phyloP scores from a whole-genome alignment of 1,284 basidiomycete genomes.

The Tylopilus sp. region DNA sequence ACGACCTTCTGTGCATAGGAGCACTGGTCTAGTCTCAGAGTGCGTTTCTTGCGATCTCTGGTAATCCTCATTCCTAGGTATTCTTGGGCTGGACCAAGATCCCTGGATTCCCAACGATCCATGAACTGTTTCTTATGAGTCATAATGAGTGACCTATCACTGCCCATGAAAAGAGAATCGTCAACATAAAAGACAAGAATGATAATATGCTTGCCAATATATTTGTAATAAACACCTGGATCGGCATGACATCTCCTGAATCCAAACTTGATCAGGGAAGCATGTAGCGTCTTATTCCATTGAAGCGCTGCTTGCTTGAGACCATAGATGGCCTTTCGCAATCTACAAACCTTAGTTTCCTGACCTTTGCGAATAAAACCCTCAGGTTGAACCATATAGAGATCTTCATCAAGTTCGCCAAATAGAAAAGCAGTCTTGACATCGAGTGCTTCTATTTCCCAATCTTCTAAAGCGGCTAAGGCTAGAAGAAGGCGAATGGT shows the following conservation, averaged over 20 bases:
- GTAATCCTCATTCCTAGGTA: conserved; percentile 1
- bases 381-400: not conserved
- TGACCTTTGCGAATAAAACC: not conserved
- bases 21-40: not conserved
- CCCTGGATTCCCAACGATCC: not conserved
- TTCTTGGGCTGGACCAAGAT: conserved; percentile 1
- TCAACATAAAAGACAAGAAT: conserved; percentile 4
- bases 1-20: not conserved
- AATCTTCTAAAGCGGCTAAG: not conserved
- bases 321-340: not conserved
- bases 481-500: not conserved
- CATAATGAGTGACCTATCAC: not conserved
- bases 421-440: not conserved
- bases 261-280: not conserved
- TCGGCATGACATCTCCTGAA: not conserved
- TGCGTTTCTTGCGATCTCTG: not conserved
- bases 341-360: not conserved
- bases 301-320: not conserved
- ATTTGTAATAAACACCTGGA: not conserved
- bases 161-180: not conserved
- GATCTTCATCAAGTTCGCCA: too few species aligned
- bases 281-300: not conserved
- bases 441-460: not conserved
- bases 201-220: not conserved
- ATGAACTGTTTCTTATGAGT: too few species aligned